Percentiles rank a stretch among this genome's conserved stretches.
Evolutionary conservation across 2,329 filamentous ascomycete species (phyloP).

Genomic region (Thelonectria blattea): DNA sequence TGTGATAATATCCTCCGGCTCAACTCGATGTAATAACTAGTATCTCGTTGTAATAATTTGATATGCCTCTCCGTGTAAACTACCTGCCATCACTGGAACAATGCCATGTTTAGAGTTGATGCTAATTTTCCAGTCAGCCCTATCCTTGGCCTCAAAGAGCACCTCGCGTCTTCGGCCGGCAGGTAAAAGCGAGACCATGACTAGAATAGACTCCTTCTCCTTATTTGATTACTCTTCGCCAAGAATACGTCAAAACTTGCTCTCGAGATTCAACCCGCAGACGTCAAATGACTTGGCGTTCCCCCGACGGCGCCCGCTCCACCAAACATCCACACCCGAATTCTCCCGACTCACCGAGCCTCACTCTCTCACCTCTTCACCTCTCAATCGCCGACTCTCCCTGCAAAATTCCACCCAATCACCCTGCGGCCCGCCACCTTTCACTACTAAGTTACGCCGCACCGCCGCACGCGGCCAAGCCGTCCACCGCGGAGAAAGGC

Average conservation of each 20-base stretch:
- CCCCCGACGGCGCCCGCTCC: slow-evolving; percentile 7
- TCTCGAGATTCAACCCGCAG: not conserved
- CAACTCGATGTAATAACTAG: too few species aligned
- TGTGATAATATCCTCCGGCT: too few species aligned
- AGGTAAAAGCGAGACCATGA: not conserved
- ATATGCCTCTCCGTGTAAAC: too few species aligned
- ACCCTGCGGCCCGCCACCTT: not conserved
- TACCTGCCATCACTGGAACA: too few species aligned
- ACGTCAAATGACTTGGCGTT: too few species aligned
- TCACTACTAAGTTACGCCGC: too few species aligned
- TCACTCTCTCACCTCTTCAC: slow-evolving; percentile 28
- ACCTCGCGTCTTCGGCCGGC: slow-evolving; percentile 2
- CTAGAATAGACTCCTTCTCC: not conserved
- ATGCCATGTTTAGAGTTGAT: too few species aligned
- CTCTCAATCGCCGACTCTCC: not conserved
- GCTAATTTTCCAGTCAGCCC: too few species aligned
- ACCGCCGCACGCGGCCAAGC: slow-evolving; percentile 4
- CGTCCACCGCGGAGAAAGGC: slow-evolving; percentile 5
- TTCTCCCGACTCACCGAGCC: slow-evolving; percentile 31
- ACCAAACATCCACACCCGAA: slow-evolving; percentile 22
- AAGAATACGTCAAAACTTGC: not conserved
- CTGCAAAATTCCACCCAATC: not conserved
- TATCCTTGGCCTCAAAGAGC: not conserved
- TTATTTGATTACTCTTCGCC: not conserved
- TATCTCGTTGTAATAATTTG: too few species aligned